Base-by-base conservation (phyloP, 1,284 basidiomycete genomes). In the Tranzscheliella williamsii region DNA sequence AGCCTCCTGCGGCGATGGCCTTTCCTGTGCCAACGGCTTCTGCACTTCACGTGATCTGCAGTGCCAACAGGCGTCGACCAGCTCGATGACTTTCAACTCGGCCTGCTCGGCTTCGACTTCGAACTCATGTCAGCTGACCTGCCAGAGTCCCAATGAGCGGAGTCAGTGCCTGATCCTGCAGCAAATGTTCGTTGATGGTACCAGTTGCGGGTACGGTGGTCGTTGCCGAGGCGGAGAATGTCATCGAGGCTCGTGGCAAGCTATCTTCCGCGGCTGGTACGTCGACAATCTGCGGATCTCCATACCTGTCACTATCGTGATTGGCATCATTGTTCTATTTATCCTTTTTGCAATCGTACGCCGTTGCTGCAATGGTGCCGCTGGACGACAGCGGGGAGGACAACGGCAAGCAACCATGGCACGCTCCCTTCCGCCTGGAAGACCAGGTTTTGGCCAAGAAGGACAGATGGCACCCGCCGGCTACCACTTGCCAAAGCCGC, bases 21-120 rank as follows among this genome's bases (percentile, higher is more conserved):
- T 91, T 24, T 82, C 83, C 17, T 93, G 91, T 78, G 90, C 91
- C 0, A 85, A 84, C 61, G 91, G 91, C 7, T 80, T 83, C 40
- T 94, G 91, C 79, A 93, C 91, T 15, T 89, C 87, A 18, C 79
- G 87, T 20, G 82, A 86, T 60, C 78, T 81, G 57, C 91, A 95
- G 85, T 95, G 91, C 76, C 83, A 85, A 75, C 82, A 80, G 27
- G 83, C 86, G 35, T 63, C 60, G 8, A 90, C 90, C 3, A 80
- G 84, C 5, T 38, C 45, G 27, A 81, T 91, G 81, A 83, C 83
- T 44, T 80, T 92, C 38, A 83, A 80, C 12, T 78, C 79, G 37
- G 86, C 86, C 1, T 94, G 91, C 75, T 83, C 73, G 0, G 57
- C 55, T 8, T 57, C 62, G 3, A 68, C 68, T 67, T 85, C 87